Base-by-base conservation (phyloP, 1,284 basidiomycete genomes). In the Meira miltonrushii region DNA sequence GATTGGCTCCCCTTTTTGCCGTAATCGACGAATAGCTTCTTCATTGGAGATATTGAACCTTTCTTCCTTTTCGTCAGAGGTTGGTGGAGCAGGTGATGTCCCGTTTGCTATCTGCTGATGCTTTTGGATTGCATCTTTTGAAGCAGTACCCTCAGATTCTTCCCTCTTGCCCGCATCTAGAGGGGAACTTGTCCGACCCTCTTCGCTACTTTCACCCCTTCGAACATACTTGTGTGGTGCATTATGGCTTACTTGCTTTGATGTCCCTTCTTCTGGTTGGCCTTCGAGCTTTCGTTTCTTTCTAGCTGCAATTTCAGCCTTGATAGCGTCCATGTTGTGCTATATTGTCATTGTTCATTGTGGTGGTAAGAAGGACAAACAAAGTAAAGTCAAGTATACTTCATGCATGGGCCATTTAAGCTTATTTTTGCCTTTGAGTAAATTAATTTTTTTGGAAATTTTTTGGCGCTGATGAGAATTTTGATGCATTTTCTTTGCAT, bases 1-100 rank as follows among this genome's bases (percentile, higher is more conserved):
- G 63, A 98, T 90, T 1, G 95, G 95, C 76, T 98, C 91, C 25
- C 90, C 90, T 77, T 94, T 94, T 25, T 85, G 82, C 39, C 95
- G 87, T 25, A 99, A 84, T 12, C 95, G 85, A 7, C 89, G 86
- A 55, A 93, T 82, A 25, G 89, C 91, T 75, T 99, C 95, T 61
- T 92, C 89, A 59, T 92, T 90, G 1, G 93, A 91, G 54, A 97
- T 89, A 77, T 92, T 92, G 82, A 93, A 96, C 1, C 59, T 85
- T 54, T 64, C 64, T 25, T 25, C 25, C 3, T 37, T 28, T 10
- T 17, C 40, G 9, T 39, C 55, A 19, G n/a, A 4, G 8, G 19
- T n/a, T 21, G 11, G 17, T 23, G 54, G 28, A 10, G 49, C 10
- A 57, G 41, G 53, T 4, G 54, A 58, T 17, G 2, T 44, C 59